Evolutionary conservation across 305 asterid genomes (phyloP), one percentile per base, ranked within the genome.

Genomic region (Fraxinus baroniana): DNA sequence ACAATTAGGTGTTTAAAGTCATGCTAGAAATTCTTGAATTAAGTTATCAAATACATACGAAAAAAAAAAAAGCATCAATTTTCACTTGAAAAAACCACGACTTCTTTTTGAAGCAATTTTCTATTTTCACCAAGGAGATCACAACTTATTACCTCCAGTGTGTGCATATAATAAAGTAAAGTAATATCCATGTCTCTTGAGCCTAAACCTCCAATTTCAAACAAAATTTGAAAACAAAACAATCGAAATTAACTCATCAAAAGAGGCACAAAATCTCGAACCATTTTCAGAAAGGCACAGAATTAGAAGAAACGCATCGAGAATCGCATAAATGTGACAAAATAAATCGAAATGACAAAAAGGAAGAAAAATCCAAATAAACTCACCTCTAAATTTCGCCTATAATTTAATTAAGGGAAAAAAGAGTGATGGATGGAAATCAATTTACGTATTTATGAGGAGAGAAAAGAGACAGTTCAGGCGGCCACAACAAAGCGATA

Each of bases 61-160:
- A 60, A 60, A 22, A 20, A n/a, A 2, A 60, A 22, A 22, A 24
- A 24, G 5, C 6, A 62, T 9, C 74, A 68, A 68, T 22, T 70
- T 30, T 70, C 10, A 32, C 75, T 30, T 30, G 2, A 79, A 28
- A 66, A 82, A 24, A 76, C 80, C 74, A 72, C 64, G 77, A 52
- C 83, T 79, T 82, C 1, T 32, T 41, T 36, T 32, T 28, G 8
- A 76, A 86, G 52, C 62, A 78, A 81, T 49, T 74, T 86, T 85
- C 75, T 66, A 76, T 82, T 83, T 85, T 76, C 55, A 82, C 66
- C 44, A 85, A 72, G 81, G 80, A 81, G 84, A 88, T 83, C 87
- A 78, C 68, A 84, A 78, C 86, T 80, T 84, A 32, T 35, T 13
- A 46, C 83, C 86, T 83, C 81, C 62, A 68, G 78, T 15, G 66